Conservation (phyloP, 2,329 filamentous ascomycete species). For the Pseudocercospora vitis region DNA sequence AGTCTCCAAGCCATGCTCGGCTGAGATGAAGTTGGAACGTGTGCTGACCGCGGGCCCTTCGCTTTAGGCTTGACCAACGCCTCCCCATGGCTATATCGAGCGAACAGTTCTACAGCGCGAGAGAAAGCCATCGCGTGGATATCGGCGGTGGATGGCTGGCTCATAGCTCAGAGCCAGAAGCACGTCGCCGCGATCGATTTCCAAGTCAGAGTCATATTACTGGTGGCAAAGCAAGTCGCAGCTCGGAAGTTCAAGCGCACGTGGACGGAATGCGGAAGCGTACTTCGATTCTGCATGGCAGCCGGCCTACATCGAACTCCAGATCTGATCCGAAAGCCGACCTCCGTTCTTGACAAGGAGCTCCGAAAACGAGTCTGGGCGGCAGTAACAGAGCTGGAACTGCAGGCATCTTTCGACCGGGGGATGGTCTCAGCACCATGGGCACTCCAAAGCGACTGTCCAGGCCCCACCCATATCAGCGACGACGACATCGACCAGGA, state of each 20-base stretch:
- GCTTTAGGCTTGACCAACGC: slow-evolving; percentile 28
- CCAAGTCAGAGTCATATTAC: slow-evolving; percentile 53
- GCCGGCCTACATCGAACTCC: slow-evolving; percentile 56
- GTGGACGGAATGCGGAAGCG: slow-evolving; percentile 53
- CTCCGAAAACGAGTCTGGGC: slow-evolving; percentile 59
- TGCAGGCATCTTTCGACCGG: slow-evolving; percentile 56
- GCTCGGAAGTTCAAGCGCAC: slow-evolving; percentile 56
- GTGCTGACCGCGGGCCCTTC: no score
- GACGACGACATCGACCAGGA: slow-evolving; percentile 48
- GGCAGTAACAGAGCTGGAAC: slow-evolving; percentile 57
- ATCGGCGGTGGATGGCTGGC: slow-evolving; percentile 45
- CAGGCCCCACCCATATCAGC: slow-evolving; percentile 51
- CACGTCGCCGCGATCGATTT: slow-evolving; percentile 52
- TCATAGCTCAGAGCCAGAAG: slow-evolving; percentile 51
- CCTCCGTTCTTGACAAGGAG: slow-evolving; percentile 50
- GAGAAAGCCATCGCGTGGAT: slow-evolving; percentile 43
- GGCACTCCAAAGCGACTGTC: slow-evolving; percentile 51
- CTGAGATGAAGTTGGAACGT: no score
- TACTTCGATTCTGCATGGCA: slow-evolving; percentile 55
- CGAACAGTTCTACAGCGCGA: slow-evolving; percentile 45
- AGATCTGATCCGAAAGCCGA: slow-evolving; percentile 38
- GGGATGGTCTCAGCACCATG: slow-evolving; percentile 52
- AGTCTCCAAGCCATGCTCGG: no score
- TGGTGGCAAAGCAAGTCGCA: slow-evolving; percentile 53
- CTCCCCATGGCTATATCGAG: slow-evolving; percentile 41